Conservation (phyloP, 352 stramenopile species). For the Phytophthora vignae region DNA sequence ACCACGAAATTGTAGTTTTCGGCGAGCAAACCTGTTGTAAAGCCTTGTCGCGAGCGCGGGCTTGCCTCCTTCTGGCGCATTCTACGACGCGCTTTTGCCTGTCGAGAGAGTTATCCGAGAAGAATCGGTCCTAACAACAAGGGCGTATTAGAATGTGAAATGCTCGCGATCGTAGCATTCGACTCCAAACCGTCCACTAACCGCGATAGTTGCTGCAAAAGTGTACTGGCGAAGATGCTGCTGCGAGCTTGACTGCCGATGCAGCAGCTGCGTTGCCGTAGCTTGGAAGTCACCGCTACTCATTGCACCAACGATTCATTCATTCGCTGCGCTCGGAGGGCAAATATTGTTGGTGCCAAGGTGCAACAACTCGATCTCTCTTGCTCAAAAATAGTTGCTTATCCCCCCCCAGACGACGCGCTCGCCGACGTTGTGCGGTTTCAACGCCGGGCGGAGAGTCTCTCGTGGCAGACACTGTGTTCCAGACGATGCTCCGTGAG, state of each 20-base stretch:
- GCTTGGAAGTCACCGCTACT: slow-evolving; percentile 30
- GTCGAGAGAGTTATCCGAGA: slow-evolving; percentile 73
- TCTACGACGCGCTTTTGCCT: slow-evolving; percentile 64
- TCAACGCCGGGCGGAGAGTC: slow-evolving; percentile 26
- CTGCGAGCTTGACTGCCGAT: slow-evolving; percentile 45
- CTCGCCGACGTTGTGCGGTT: slow-evolving; percentile 22
- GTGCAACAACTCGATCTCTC: slow-evolving; percentile 1
- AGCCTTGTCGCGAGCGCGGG: slow-evolving; percentile 55
- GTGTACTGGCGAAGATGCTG: slow-evolving; percentile 39
- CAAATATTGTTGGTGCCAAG: neutral
- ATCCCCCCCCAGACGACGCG: neutral
- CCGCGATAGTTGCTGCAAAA: slow-evolving; percentile 51
- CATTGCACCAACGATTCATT: slow-evolving; percentile 28
- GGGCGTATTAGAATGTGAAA: neutral
- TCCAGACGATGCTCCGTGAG: slow-evolving; percentile 31
- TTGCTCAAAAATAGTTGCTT: slow-evolving; percentile 33
- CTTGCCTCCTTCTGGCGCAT: slow-evolving; percentile 63
- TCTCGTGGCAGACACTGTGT: slow-evolving; percentile 12
- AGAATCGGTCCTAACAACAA: slow-evolving; percentile 70
- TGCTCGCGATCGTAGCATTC: neutral
- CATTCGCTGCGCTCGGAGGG: neutral
- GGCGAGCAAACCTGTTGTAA: slow-evolving; percentile 50
- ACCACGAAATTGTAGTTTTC: neutral
- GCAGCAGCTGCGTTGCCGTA: slow-evolving; percentile 46
- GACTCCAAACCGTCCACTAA: slow-evolving; percentile 12